A percentile compares a stretch with the other conserved stretches of the same genome.
Evolutionary conservation across 2,329 filamentous ascomycete species (phyloP).

Genomic region (Diplodia corticola): DNA sequence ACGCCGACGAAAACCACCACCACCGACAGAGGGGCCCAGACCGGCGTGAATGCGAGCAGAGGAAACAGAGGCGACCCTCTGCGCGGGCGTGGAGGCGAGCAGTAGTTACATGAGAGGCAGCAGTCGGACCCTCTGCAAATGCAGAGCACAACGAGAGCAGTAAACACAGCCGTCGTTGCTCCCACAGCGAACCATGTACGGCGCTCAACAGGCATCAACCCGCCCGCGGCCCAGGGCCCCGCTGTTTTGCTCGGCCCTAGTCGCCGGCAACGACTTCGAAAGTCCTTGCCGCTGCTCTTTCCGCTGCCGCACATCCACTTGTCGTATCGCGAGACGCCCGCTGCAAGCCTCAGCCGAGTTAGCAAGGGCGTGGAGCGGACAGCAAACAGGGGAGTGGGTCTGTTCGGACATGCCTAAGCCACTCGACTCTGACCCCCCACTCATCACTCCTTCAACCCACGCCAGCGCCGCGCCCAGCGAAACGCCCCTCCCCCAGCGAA

Average conservation of each 20-base stretch:
- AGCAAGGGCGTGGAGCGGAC: background rate
- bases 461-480: too few species aligned
- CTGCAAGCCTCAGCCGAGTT: background rate
- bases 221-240: background rate
- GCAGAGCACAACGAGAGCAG: background rate
- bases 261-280: background rate
- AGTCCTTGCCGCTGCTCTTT: background rate
- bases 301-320: background rate
- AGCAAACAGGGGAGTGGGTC: too few species aligned
- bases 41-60: too few species aligned
- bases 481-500: background rate
- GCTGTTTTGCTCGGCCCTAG: background rate
- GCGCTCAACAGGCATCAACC: background rate
- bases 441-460: too few species aligned
- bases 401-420: too few species aligned
- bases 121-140: too few species aligned
- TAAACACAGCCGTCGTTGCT: background rate
- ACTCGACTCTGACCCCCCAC: too few species aligned
- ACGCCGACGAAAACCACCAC: background rate
- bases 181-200: background rate
- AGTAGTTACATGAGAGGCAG: too few species aligned
- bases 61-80: too few species aligned
- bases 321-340: background rate
- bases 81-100: too few species aligned
- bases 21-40: background rate